phyloP scores from a whole-genome alignment of 805 yeast species.

The Lachancea mirantina region DNA sequence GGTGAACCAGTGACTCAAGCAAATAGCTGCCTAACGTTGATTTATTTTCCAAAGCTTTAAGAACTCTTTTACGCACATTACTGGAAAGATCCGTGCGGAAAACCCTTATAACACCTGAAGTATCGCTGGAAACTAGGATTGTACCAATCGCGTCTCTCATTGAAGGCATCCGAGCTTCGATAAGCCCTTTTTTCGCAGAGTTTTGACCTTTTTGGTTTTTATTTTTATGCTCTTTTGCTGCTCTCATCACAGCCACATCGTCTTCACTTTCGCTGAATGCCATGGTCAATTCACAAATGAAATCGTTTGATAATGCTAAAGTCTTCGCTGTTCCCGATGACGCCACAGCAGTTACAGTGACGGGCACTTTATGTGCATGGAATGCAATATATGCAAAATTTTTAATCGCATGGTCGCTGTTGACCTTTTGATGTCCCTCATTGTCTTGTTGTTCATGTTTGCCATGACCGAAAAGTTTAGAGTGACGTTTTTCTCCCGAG shows the following conservation, averaged over 20 bases:
- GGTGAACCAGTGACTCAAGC: no score
- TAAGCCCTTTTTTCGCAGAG: constrained; percentile 1
- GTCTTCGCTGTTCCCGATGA: constrained; percentile 60
- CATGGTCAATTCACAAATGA: constrained; percentile 55
- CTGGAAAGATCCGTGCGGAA: constrained; percentile 75
- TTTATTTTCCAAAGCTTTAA: constrained; percentile 9
- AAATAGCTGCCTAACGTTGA: neutral
- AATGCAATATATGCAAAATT: constrained; percentile 60
- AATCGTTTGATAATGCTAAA: constrained; percentile 68
- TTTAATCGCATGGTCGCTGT: constrained; percentile 27
- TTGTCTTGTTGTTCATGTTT: constrained; percentile 16
- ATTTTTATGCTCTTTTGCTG: neutral
- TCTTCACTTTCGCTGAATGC: constrained; percentile 19
- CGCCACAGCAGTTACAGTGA: constrained; percentile 73
- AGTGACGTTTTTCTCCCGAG: constrained; percentile 5
- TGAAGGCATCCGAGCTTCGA: constrained; percentile 14
- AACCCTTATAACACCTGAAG: constrained; percentile 62
- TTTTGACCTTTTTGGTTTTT: neutral
- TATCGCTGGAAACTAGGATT: constrained; percentile 73
- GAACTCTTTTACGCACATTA: constrained; percentile 33
- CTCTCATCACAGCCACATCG: constrained; percentile 9
- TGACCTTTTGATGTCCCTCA: neutral
- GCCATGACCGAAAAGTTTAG: constrained; percentile 10
- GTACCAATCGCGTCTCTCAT: constrained; percentile 31
- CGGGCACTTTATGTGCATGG: constrained; percentile 68